phyloP scores from a whole-genome alignment of 2,329 filamentous ascomycete species.

The Nannizziopsis arthrosporioides region DNA sequence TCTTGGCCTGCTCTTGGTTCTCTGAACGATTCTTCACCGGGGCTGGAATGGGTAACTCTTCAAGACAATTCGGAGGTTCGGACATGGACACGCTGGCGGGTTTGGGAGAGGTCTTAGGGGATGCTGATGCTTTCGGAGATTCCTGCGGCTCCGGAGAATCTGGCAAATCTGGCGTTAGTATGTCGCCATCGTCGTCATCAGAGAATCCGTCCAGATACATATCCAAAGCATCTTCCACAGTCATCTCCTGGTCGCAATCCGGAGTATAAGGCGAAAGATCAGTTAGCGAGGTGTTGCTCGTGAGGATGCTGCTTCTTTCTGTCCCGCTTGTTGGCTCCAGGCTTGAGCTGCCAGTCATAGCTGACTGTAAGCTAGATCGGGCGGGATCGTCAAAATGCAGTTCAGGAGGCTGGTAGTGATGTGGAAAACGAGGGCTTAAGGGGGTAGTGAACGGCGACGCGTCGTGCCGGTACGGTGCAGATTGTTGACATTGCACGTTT shows the following conservation, averaged over 20 bases:
- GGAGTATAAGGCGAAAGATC: conserved; percentile 50
- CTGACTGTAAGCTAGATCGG: conserved; percentile 49
- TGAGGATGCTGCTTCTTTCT: conserved; percentile 69
- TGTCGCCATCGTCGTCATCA: conserved; percentile 22
- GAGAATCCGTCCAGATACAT: conserved; percentile 50
- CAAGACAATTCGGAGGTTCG: neutral
- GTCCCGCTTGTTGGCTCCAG: conserved; percentile 51
- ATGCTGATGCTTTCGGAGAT: neutral
- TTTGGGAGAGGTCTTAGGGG: neutral
- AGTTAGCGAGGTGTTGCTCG: conserved; percentile 64
- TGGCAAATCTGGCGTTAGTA: conserved; percentile 3
- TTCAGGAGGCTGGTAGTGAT: conserved; percentile 21
- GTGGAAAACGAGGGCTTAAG: conserved; percentile 23
- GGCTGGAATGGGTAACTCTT: neutral
- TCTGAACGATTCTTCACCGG: neutral
- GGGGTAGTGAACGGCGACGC: conserved; percentile 7
- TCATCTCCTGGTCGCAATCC: conserved; percentile 45
- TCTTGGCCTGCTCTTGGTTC: neutral
- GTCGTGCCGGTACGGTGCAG: conserved; percentile 12
- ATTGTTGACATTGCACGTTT: conserved; percentile 21
- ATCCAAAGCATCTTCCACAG: conserved; percentile 49
- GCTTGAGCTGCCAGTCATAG: conserved; percentile 47
- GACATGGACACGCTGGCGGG: neutral
- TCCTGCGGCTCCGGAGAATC: conserved; percentile 1
- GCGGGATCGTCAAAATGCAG: conserved; percentile 25